Base-by-base conservation (phyloP, 345 rosid genomes). In the Noccaea bulbosa region DNA sequence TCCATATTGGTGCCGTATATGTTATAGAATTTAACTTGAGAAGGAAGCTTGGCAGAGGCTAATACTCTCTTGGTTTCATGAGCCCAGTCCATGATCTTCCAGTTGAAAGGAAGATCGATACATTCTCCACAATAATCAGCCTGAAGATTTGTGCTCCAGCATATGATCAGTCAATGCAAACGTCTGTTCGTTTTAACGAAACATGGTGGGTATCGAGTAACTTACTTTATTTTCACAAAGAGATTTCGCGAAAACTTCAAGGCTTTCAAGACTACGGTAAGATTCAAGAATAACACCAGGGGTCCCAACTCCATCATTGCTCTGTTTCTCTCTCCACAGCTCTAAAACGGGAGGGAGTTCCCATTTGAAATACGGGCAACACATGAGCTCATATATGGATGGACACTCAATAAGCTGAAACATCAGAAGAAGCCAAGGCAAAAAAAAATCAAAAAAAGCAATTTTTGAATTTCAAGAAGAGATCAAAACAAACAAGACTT, bases 371-470 rank as follows among this genome's bases (percentile, higher is more conserved):
- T 81, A 57, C 11, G 89, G 92, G 58, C 91, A 84, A 53, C 91
- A 80, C 92, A 88, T 88, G 78, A 91, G 67, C 81, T 91, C 97
- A 44, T 91, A 91, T 70, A 91, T 76, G 0, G 97, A 91, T 46
- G 95, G 97, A 72, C 97, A 91, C 74, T 91, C 97, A 35, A 91
- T 91, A 74, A 91, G 88, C 92, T 91, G 93, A 82, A 73, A 60
- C 47, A 62, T 11, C 22, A 51, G 11, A 59, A 27, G 41, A 30
- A 37, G 38, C 2, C 1, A 8, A 6, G 15, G 14, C 22, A 20
- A 4, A 3, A 27, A 12, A 40, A 40, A 5, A 40, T 40, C 4
- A 3, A n/a, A 11, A 41, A 41, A 11, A 12, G 44, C 5, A 41
- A 41, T 11, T 11, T 10, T 17, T 11, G 7, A 20, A 40, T 39